phyloP scores from a whole-genome alignment of 768 basidiomycete genomes.

The Pholiota microspora region DNA sequence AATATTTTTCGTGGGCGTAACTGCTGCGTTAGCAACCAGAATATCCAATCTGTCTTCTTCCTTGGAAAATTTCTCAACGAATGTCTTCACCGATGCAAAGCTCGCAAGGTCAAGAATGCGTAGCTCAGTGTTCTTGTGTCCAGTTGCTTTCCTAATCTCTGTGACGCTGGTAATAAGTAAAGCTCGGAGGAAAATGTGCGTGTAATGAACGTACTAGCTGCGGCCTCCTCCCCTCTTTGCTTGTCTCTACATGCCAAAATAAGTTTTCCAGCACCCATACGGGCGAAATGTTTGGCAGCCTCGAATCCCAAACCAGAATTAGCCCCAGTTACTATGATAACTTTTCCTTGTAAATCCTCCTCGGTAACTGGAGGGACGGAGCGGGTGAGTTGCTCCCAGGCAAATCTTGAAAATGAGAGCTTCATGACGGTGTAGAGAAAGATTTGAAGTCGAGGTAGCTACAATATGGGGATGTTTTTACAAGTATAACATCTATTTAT shows the following conservation, averaged over 20 bases:
- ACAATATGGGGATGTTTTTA: no score
- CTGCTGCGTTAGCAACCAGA: constrained; percentile 17
- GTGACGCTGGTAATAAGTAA: background rate
- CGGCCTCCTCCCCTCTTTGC: background rate
- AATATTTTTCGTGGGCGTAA: constrained; percentile 1
- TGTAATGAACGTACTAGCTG: background rate
- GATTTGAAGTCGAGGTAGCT: background rate
- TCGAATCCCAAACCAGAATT: constrained; percentile 5
- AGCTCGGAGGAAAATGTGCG: background rate
- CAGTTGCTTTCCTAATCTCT: constrained; percentile 32
- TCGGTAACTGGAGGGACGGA: background rate
- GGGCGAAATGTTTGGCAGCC: constrained; percentile 2
- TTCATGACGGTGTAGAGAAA: background rate
- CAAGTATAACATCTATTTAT: no score
- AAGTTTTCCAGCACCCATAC: background rate
- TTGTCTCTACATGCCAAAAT: constrained; percentile 7
- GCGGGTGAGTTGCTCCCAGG: background rate
- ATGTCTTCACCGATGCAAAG: constrained; percentile 39
- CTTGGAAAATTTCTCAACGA: constrained; percentile 32
- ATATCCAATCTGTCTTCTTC: constrained; percentile 38
- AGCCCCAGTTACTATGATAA: background rate
- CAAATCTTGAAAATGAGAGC: background rate
- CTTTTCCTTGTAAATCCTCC: background rate
- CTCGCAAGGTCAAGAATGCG: constrained; percentile 40
- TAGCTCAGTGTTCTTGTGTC: constrained; percentile 32